Conservation (phyloP, 345 rosid genomes). For the Crucihimalaya himalaica region DNA sequence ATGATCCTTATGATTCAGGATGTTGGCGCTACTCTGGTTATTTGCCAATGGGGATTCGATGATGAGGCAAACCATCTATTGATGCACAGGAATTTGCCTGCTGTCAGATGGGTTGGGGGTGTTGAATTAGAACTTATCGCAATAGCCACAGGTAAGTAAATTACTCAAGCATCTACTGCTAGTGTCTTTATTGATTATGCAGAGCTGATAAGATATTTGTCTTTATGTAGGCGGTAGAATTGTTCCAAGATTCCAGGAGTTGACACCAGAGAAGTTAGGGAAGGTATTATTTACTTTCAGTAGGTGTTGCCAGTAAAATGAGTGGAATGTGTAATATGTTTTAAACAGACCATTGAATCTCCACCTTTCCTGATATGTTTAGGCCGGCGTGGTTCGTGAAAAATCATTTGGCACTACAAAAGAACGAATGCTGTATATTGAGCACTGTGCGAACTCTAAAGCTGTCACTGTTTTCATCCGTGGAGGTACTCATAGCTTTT, state of each 20-base stretch:
- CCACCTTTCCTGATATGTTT: conserved; percentile 1
- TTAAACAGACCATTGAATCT: not conserved
- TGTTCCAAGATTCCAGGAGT: conserved; percentile 96
- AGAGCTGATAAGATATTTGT: not conserved
- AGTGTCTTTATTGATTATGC: not conserved
- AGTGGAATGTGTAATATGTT: not conserved
- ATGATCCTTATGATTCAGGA: conserved; percentile 52
- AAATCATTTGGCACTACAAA: conserved; percentile 66
- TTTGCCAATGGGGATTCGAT: conserved; percentile 99
- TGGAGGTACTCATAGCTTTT: conserved; percentile 60
- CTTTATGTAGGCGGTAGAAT: conserved; percentile 78
- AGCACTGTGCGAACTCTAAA: conserved; percentile 66
- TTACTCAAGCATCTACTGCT: not conserved
- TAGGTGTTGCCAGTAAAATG: conserved; percentile 1
- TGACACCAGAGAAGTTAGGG: conserved; percentile 91
- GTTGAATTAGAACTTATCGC: conserved; percentile 98
- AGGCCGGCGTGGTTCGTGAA: conserved; percentile 78
- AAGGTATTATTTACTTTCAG: conserved; percentile 52
- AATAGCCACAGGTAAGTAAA: conserved; percentile 80
- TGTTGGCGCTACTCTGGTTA: conserved; percentile 94
- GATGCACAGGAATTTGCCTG: conserved; percentile 95
- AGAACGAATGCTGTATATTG: conserved; percentile 60
- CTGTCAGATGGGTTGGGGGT: conserved; percentile 99
- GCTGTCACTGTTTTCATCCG: conserved; percentile 84
- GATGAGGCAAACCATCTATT: conserved; percentile 97